Base-by-base conservation (phyloP, 441 rosid species). In the Bocquillonia castaneifolia region DNA sequence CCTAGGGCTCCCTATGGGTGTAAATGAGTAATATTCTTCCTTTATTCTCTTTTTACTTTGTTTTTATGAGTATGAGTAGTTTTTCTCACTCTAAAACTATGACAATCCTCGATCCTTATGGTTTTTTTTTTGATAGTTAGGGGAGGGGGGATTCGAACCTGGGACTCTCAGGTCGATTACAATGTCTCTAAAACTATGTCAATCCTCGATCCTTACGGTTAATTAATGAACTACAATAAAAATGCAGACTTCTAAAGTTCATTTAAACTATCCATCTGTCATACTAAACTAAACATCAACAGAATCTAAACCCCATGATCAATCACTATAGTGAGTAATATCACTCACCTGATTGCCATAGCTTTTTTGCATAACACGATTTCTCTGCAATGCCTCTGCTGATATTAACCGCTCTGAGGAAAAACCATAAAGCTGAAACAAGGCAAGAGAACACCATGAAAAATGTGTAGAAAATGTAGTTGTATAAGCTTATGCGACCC, bases 351-450 rank as follows among this genome's bases (percentile, higher is more conserved):
- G 89, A 71, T 79, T 59, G 28, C 76, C 85, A 18, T 40, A 59
- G 58, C 68, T 63, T 80, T 78, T 91, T 75, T 91, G 97, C 99
- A 91, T 86, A 71, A 93, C 88, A 37, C 75, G 78, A 76, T 93
- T 93, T 81, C 96, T 86, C 77, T 67, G 62, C 67, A 93, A 78
- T 0, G 99, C 91, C 79, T 86, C 77, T 45, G 69, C 66, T 36
- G 91, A 84, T 82, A 93, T 91, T 76, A 78, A 67, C 74, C 97
- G 82, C 78, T 84, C 93, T 1, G 85, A 84, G 32, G 89, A 91
- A 80, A 87, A 93, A 57, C 79, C 88, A 62, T 78, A 53, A 56
- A 93, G 82, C 99, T 91, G 93, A 77, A 77, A 79, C 77, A 74
- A 63, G 59, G 55, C 54, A 67, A 78, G 68, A 70, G 13, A 63